A percentile compares a stretch with the other conserved stretches of the same genome.
These are phyloP conservation scores for Paratinospora sagittata DNA, from an alignment of 164 flowering plant species.

Conservation along the genomic window DNA sequence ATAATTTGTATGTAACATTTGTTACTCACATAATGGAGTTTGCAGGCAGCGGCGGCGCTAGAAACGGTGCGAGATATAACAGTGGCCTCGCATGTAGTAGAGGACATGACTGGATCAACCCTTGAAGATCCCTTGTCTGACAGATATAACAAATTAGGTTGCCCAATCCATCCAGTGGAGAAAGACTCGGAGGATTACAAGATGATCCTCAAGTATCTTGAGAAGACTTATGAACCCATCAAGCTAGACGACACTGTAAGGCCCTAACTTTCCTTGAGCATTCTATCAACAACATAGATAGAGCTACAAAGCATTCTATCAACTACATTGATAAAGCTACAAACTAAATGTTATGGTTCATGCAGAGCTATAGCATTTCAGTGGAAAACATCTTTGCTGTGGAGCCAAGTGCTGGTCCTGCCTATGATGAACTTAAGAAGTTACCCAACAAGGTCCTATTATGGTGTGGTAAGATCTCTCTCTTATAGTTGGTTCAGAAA, in stretches of 20 bases:
- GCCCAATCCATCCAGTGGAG: slow-evolving; percentile 48
- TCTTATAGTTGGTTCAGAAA: background rate
- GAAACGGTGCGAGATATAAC: slow-evolving; percentile 60
- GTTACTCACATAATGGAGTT: background rate
- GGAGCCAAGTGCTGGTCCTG: slow-evolving; percentile 47
- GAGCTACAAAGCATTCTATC: background rate
- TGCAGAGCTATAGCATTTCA: slow-evolving; percentile 58
- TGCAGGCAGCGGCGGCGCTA: slow-evolving; percentile 60
- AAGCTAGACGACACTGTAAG: slow-evolving; percentile 60
- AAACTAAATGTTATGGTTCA: background rate
- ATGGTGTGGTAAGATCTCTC: slow-evolving; percentile 71
- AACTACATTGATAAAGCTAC: background rate
- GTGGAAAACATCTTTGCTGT: slow-evolving; percentile 55
- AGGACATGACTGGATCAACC: slow-evolving; percentile 65
- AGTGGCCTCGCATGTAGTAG: slow-evolving; percentile 61
- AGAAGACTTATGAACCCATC: slow-evolving; percentile 73
- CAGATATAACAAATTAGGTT: slow-evolving; percentile 48
- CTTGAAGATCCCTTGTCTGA: slow-evolving; percentile 68
- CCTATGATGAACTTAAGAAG: slow-evolving; percentile 55
- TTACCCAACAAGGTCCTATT: slow-evolving; percentile 73
- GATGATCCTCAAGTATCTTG: slow-evolving; percentile 65
- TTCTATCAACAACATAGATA: no score
- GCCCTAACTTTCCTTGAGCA: no score
- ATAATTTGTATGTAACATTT: background rate
- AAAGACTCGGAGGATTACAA: slow-evolving; percentile 62